Evolutionary conservation across 2,329 filamentous ascomycete species (phyloP), one percentile per base, ranked within the genome.

Genomic region (Colletotrichum paranaense): DNA sequence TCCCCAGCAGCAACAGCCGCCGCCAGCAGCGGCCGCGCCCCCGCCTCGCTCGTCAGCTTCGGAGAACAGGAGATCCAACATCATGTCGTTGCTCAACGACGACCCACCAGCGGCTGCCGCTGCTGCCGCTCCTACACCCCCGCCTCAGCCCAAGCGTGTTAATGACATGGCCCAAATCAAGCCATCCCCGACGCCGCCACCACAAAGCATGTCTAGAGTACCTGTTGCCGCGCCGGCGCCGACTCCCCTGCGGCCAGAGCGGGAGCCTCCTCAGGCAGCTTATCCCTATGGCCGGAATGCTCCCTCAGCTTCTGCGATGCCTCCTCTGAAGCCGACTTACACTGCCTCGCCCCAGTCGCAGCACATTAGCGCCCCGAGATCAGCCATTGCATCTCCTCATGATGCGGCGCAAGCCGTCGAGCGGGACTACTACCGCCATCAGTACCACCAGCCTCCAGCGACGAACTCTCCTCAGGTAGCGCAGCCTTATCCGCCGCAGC

Each of bases 41-140:
- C 76, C 81, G 7, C 79, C 84, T 14, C 80, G 83, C 30, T 84
- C 84, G 49, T 80, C 85, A 3, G 80, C 85, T 3, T 79, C 82
- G 2, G 88, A 89, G 75, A 85, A 88, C n/a, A 92, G 92, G 82
- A 91, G 87, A 8, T 91, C 90, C 16, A 92, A 84, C 75, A 86
- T 92, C 74, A 91, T 92, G 87, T 89, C 89, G 0, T 80, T 92
- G 73, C 83, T 92, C 3, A 91, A 91, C 76, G 89, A 92, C 74
- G 90, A 92, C 66, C 85, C 87, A 8, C 83, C 82, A 4, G 82
- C 85, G 6, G 82, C 86, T 7, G 85, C 85, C n/a, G 80, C 84
- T 1, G 56, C 71, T 32, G 60, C 71, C 24, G 67, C 71, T 46
- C 67, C 71, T 22, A 56, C 60, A 46, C 35, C 71, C 6, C 63